These are phyloP conservation scores for Phytomonas francai DNA, from an alignment of 208 protist species.

Conservation along the genomic window DNA sequence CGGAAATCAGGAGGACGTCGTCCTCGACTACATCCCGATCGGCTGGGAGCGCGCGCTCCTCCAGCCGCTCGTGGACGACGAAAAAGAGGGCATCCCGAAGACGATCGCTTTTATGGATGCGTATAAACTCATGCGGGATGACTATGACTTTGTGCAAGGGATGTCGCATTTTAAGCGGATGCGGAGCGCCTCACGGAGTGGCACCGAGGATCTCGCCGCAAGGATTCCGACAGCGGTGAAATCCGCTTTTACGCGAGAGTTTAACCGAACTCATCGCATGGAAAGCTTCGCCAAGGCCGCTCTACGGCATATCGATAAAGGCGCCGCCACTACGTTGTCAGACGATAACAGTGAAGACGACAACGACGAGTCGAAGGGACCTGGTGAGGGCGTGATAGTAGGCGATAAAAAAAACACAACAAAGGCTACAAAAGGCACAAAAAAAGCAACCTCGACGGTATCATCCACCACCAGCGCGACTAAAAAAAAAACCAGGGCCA, in stretches of 20 bases:
- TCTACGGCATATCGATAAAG: slow-evolving; percentile 31
- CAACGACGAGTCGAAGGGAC: slow-evolving; percentile 16
- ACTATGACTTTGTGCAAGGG: slow-evolving; percentile 85
- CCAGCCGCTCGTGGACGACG: slow-evolving; percentile 34
- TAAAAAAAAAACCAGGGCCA: too few species aligned
- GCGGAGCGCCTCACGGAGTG: slow-evolving; percentile 14
- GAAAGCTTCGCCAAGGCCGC: slow-evolving; percentile 61
- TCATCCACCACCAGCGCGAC: too few species aligned
- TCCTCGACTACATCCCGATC: slow-evolving; percentile 82
- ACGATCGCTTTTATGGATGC: slow-evolving; percentile 81
- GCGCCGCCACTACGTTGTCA: slow-evolving; percentile 6
- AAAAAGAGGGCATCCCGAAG: slow-evolving; percentile 64
- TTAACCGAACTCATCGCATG: slow-evolving; percentile 78
- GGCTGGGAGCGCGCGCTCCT: slow-evolving; percentile 56
- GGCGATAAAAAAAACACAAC: slow-evolving; percentile 1
- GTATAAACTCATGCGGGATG: slow-evolving; percentile 81
- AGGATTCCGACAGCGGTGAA: slow-evolving; percentile 74
- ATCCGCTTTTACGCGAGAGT: slow-evolving; percentile 82
- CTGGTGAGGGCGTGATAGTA: too few species aligned
- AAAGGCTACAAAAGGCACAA: slow-evolving; percentile 11
- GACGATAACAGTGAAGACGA: slow-evolving; percentile 8
- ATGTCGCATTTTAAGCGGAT: slow-evolving; percentile 71
- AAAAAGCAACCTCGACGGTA: slow-evolving; percentile 13
- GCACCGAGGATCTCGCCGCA: slow-evolving; percentile 5
- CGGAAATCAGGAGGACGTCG: slow-evolving; percentile 68